phyloP scores from a whole-genome alignment of 495 filamentous ascomycete species.

The Podospora didyma region DNA sequence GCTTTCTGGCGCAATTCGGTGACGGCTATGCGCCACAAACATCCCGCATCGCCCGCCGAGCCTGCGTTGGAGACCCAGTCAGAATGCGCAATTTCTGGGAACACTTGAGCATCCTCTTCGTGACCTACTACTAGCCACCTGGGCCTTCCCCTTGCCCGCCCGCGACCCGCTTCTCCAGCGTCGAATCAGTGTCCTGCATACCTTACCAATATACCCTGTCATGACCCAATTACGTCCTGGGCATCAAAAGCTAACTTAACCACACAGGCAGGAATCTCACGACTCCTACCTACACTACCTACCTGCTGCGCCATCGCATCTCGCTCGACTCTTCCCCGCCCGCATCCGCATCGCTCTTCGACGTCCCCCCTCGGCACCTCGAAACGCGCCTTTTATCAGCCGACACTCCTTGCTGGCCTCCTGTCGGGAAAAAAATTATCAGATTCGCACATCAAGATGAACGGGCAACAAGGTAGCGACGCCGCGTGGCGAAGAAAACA shows the following conservation, averaged over 20 bases:
- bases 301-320: slow-evolving; percentile 1
- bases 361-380: background rate
- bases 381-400: slow-evolving; percentile 2
- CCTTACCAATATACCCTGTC: slow-evolving; percentile 5
- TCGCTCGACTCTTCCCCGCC: background rate
- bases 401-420: background rate
- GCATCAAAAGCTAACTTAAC: slow-evolving; percentile 15
- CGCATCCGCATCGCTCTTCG: background rate
- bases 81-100: slow-evolving; percentile 15
- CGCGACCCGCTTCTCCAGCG: slow-evolving; percentile 8
- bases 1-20: background rate
- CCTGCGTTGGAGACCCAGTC: slow-evolving; percentile 6
- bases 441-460: slow-evolving; percentile 20
- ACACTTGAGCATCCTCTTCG: slow-evolving; percentile 9
- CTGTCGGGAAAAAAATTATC: background rate
- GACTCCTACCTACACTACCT: slow-evolving; percentile 8
- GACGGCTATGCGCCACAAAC: slow-evolving; percentile 11
- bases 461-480: slow-evolving; percentile 24
- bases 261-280: slow-evolving; percentile 3
- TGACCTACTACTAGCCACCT: slow-evolving; percentile 1
- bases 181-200: slow-evolving; percentile 14
- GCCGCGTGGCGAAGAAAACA: background rate
- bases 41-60: slow-evolving; percentile 8
- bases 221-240: slow-evolving; percentile 10
- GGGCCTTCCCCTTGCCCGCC: slow-evolving; percentile 9